Evolutionary conservation across 768 basidiomycete species (phyloP).

Genomic region (Ramaria rubella): DNA sequence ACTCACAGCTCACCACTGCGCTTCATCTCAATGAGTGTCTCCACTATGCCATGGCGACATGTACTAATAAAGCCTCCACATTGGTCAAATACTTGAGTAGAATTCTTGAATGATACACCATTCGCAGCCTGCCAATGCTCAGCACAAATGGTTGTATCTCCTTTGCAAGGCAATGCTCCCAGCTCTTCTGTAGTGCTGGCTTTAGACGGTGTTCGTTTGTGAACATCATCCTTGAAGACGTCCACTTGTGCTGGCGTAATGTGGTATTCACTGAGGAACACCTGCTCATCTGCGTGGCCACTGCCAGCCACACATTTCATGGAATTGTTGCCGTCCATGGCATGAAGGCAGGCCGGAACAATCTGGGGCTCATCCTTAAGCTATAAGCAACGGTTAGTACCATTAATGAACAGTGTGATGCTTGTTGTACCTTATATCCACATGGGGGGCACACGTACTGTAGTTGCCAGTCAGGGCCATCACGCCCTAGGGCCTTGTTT

Average conservation of each 20-base stretch:
- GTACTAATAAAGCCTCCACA: constrained; percentile 31
- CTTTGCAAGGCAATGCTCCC: neutral
- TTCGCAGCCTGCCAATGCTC: constrained; percentile 29
- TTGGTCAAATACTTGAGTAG: constrained; percentile 32
- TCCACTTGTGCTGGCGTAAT: constrained; percentile 18
- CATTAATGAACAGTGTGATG: neutral
- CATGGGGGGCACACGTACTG: constrained; percentile 1
- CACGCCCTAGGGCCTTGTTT: constrained; percentile 7
- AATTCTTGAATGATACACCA: constrained; percentile 23
- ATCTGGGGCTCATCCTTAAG: neutral
- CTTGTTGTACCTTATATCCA: neutral
- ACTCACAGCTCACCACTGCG: constrained; percentile 33
- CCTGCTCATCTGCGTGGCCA: constrained; percentile 5
- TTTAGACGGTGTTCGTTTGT: neutral
- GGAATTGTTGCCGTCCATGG: constrained; percentile 3
- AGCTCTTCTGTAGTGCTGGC: neutral
- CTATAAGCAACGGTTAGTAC: neutral
- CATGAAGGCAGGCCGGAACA: neutral
- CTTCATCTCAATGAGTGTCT: constrained; percentile 28
- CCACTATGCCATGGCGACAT: constrained; percentile 30
- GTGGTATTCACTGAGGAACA: constrained; percentile 21
- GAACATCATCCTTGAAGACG: constrained; percentile 18
- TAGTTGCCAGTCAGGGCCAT: constrained; percentile 5
- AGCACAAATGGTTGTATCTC: constrained; percentile 15
- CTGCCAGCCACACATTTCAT: constrained; percentile 22